phyloP scores from a whole-genome alignment of 495 filamentous ascomycete genomes.

The Trichocladium antarcticum region DNA sequence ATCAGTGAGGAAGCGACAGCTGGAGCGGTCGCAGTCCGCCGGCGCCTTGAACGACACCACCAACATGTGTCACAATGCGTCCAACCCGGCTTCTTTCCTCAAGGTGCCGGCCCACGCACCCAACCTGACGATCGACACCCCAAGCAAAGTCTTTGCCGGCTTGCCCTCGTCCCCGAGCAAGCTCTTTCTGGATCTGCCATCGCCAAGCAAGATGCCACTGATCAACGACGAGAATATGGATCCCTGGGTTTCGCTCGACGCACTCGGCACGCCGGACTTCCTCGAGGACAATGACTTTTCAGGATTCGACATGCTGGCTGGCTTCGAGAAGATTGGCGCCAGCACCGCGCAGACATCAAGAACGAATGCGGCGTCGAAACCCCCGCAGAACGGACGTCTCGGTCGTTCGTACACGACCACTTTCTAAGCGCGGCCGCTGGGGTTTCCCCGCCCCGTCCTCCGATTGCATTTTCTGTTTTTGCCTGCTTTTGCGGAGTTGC shows the following conservation, averaged over 20 bases:
- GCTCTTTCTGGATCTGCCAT: constrained; percentile 48
- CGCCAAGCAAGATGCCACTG: constrained; percentile 32
- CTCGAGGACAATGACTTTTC: constrained; percentile 53
- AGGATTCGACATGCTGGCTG: constrained; percentile 74
- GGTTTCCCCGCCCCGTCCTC: not conserved
- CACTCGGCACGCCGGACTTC: constrained; percentile 43
- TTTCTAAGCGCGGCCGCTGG: constrained; percentile 37
- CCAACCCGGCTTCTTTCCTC: constrained; percentile 36
- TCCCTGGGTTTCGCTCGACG: constrained; percentile 40
- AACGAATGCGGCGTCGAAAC: constrained; percentile 14
- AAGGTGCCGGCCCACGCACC: constrained; percentile 33
- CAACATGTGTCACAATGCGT: constrained; percentile 39
- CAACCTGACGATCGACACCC: constrained; percentile 38
- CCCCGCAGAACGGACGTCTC: constrained; percentile 14
- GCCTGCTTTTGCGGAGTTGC: too few species aligned
- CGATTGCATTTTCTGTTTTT: too few species aligned
- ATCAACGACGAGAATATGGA: constrained; percentile 36
- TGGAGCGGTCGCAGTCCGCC: constrained; percentile 47
- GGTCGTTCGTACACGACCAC: constrained; percentile 34
- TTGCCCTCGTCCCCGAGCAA: constrained; percentile 37
- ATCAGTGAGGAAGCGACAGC: constrained; percentile 50
- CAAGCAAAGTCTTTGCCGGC: constrained; percentile 44
- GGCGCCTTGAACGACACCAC: constrained; percentile 60
- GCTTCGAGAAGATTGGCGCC: constrained; percentile 79
- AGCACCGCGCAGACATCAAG: constrained; percentile 23